Evolutionary conservation across 2,329 filamentous ascomycete genomes (phyloP), one percentile per base, ranked within the genome.

Genomic region (Colletotrichum sp.): DNA sequence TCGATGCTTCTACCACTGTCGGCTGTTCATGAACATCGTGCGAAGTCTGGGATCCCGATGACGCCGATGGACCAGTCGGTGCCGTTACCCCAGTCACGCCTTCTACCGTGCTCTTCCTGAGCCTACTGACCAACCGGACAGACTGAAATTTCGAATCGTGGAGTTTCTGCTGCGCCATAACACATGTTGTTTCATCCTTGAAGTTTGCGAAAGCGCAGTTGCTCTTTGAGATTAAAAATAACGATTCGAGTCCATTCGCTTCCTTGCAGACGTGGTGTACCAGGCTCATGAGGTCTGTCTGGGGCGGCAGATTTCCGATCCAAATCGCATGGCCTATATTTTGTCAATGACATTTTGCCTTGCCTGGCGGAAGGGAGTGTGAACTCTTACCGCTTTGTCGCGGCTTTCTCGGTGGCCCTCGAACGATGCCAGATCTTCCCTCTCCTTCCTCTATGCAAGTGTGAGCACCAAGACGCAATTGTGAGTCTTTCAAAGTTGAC

Each of bases 131-230:
- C 6, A 98, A 89, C 30, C 95, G 91, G 22, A 97, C 94, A 0
- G 95, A 93, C 79, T 96, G 92, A 79, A 98, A 98, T 71, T 94
- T 93, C 2, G 96, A 98, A 81, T 98, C 96, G 83, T 98, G 95
- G 60, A 98, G 94, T 78, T 95, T 93, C 61, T 92, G 90, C 87
- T 98, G 95, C 0, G 96, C 96, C 10, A 91, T 89, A 8, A 91
- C 86, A 81, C 96, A 98, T 7, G 92, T 92, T 5, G 88, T 86
- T 80, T 98, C 96, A 66, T 95, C 94, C 77, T 93, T 94, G 83
- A 97, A 98, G 81, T 98, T 98, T 78, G 98, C 95, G 86, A 98
- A 98, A 0, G 96, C 96, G 81, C 96, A 98, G 82, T 98, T 98
- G 83, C 96, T 98, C 84, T 98, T 98, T 0, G 96, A 96, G 55